These are phyloP conservation scores for Trifolium subterraneum DNA, from an alignment of 306 rosid species.

Conservation along the genomic window DNA sequence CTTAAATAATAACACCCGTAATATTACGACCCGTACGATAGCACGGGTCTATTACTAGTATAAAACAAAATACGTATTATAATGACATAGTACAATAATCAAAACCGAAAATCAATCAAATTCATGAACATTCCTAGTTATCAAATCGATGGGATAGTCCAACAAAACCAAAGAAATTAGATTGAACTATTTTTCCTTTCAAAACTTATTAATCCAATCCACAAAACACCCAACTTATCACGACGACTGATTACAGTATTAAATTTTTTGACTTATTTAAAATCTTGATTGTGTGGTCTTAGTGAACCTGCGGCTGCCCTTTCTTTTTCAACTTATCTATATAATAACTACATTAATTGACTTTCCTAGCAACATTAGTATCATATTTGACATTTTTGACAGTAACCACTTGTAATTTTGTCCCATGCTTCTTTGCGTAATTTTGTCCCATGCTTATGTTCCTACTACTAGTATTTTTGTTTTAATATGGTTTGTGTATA, in stretches of 20 bases:
- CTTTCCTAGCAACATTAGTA: not conserved
- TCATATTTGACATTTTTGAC: not conserved
- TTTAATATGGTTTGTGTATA: no score
- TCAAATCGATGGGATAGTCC: no score
- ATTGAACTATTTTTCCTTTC: no score
- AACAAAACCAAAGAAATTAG: no score
- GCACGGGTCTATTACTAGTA: no score
- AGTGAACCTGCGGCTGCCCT: constrained; percentile 1
- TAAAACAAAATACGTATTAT: not conserved
- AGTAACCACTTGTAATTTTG: not conserved
- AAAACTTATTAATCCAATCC: no score
- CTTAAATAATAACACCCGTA: no score
- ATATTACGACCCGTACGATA: no score
- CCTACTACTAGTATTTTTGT: not conserved
- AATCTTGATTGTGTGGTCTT: not conserved
- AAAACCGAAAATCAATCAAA: not conserved
- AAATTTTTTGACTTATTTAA: not conserved
- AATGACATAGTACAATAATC: no score
- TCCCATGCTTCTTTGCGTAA: constrained; percentile 8
- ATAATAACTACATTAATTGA: constrained; percentile 13
- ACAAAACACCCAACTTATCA: no score
- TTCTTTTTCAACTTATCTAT: constrained; percentile 10
- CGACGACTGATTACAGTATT: no score
- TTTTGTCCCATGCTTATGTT: not conserved
- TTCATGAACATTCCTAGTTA: not conserved